phyloP scores from a whole-genome alignment of 805 yeast genomes.

The Torulaspora gathmanii region DNA sequence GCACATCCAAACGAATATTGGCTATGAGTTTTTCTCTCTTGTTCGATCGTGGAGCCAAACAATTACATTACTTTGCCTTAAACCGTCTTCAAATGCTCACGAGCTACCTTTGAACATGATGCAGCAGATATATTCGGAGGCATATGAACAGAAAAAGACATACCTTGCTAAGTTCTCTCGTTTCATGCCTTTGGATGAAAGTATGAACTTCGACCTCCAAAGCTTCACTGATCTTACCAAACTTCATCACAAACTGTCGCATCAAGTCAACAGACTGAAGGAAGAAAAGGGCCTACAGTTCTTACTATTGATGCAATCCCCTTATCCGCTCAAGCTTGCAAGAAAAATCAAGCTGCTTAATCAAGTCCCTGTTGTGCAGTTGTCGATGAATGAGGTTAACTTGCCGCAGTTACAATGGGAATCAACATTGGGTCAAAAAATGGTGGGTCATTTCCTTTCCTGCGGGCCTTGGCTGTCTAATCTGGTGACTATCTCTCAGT shows the following conservation, averaged over 20 bases:
- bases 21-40: slow-evolving; percentile 67
- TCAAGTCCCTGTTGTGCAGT: slow-evolving; percentile 59
- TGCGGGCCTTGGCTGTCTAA: slow-evolving; percentile 69
- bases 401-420: slow-evolving; percentile 85
- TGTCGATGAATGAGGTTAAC: slow-evolving; percentile 53
- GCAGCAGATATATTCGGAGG: slow-evolving; percentile 51
- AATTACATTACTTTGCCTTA: slow-evolving; percentile 52
- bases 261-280: slow-evolving; percentile 49
- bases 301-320: slow-evolving; percentile 70
- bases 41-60: slow-evolving; percentile 58
- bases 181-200: slow-evolving; percentile 49
- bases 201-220: slow-evolving; percentile 49
- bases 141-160: slow-evolving; percentile 45
- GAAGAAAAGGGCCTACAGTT: slow-evolving; percentile 65
- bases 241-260: slow-evolving; percentile 55
- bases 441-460: slow-evolving; percentile 66
- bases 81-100: slow-evolving; percentile 66
- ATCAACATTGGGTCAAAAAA: slow-evolving; percentile 53
- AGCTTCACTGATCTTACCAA: slow-evolving; percentile 53
- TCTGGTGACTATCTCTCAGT: slow-evolving; percentile 59
- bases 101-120: slow-evolving; percentile 30
- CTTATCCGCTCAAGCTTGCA: slow-evolving; percentile 46
- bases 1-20: slow-evolving; percentile 60
- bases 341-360: slow-evolving; percentile 44
- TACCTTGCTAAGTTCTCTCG: slow-evolving; percentile 41